Base-by-base conservation (phyloP, 805 yeast genomes). In the Yarrowia bubula region DNA sequence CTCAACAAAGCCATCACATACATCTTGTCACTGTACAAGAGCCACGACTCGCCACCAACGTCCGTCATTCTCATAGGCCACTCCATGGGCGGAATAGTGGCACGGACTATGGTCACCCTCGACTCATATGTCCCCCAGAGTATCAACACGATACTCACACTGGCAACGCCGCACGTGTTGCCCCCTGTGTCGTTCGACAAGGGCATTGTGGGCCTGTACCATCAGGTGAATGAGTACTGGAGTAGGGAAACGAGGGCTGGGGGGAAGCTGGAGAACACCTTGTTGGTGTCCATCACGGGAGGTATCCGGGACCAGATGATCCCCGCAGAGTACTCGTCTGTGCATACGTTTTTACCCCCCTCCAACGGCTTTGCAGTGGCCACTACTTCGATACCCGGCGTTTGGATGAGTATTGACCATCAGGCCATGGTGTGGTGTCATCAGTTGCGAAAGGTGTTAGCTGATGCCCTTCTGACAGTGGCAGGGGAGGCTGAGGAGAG, bases 31-130 rank as follows among this genome's bases (percentile, higher is more conserved):
- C 75, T 92, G 6, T 92, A 92, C 69, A 3, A 68, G 65, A 11
- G 15, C 17, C 39, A 35, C 31, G 33, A 17, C 57, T n/a, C 37
- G 46, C 46, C 37, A 9, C 92, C 92, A 0, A 74, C 74, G 33
- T 89, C 97, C 0, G 95, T 92, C 2, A 83, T 92, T 1, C 73
- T 92, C 0, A 68, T 92, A 1, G 97, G 91, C 7, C 98, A 92
- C 76, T 92, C 97, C 1, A 92, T 92, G 98, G 98, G 98, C 43
- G 98, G 98, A 3, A 84, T 92, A 14, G 97, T 92, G 0, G 88
- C 96, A 5, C 79, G 97, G 66, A 86, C 90, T 0, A 84, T 92
- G 86, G 80, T 89, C 8, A 84, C 93, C 0, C 74, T 92, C 64
- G 88, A 90, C 0, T 91, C 90, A 70, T 91, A 90, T 71, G 70